Base-by-base conservation (phyloP, 2,329 filamentous ascomycete genomes). In the Chaetomium sp. region DNA sequence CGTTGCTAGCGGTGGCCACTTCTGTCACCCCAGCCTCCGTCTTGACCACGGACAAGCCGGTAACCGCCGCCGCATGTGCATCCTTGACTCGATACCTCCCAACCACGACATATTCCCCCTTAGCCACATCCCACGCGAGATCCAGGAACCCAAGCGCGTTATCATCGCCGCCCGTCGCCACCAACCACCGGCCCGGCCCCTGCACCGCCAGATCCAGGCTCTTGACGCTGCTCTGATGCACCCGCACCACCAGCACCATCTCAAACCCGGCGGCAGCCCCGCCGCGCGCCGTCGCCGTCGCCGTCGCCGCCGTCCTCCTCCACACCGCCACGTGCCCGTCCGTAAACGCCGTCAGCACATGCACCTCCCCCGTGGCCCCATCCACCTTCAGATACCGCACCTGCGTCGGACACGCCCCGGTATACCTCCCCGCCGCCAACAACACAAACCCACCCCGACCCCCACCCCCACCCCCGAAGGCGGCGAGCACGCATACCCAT, bases 221-320 rank as follows among this genome's bases (percentile, higher is more conserved):
- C 75, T 97, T 96, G 74, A 97, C 86, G 58, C 89, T 87, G 75
- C 85, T 96, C 71, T 96, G 92, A 72, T 98, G 95, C 27, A 94
- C 75, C 60, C 79, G 81, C 1, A 73, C 73, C 12, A 77, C 76
- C 13, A 76, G 66, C 9, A 69, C 69, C 3, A 79, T 67, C 1
- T 62, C 63, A 55, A 74, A 78, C 10, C 69, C 58, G 53, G n/a
- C 51, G 1, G 21, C 38, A 7, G 19, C 54, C 4, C 6, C 23
- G 5, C 29, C 21, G 12, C 0, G 12, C 33, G 5, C 47, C 29
- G n/a, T 29, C 4, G 6, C 5, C 16, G 27, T 29, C 3, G 27
- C 6, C 27, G 27, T 29, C 3, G 27, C 6, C 27, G 27, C 47
- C 25, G 23, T 33, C 7, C 6, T 8, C 16, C n/a, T 42, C 71